phyloP scores from a whole-genome alignment of 208 protist species.

The Strigomonas culicis region DNA sequence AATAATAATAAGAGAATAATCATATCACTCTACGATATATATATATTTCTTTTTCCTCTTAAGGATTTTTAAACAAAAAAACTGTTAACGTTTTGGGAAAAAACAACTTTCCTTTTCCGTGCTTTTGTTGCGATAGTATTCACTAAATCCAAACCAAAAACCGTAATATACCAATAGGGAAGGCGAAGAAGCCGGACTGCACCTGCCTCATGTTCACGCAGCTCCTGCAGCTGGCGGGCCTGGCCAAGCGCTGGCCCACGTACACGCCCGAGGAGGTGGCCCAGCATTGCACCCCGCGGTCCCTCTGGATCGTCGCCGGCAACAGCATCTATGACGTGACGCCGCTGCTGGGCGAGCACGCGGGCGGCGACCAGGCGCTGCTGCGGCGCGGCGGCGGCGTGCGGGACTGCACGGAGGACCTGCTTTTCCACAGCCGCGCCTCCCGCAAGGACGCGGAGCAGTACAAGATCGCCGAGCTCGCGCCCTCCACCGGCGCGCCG shows the following conservation, averaged over 20 bases:
- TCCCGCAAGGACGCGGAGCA: conserved; percentile 25
- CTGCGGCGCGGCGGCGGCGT: conserved; percentile 64
- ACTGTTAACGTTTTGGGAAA: background rate
- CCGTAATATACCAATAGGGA: background rate
- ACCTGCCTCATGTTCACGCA: conserved; percentile 19
- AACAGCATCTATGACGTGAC: conserved; percentile 79
- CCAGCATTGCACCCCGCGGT: conserved; percentile 42
- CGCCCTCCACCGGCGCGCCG: background rate
- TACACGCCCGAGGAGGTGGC: conserved; percentile 58
- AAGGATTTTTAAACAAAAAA: background rate
- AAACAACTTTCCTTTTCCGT: background rate
- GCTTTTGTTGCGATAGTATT: background rate
- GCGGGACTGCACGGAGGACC: conserved; percentile 58
- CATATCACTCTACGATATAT: background rate
- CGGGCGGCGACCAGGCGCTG: conserved; percentile 55
- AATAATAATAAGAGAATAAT: background rate
- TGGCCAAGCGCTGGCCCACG: conserved; percentile 43
- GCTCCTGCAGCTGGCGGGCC: conserved; percentile 34
- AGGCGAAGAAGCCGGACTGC: background rate
- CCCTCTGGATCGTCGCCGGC: conserved; percentile 63
- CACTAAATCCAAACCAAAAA: background rate
- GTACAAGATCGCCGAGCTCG: conserved; percentile 66
- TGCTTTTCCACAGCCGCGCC: conserved; percentile 52
- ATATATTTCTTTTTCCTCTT: conserved; percentile 3
- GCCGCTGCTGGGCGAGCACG: conserved; percentile 45